These are phyloP conservation scores for Arxiozyma slooffiae DNA, from an alignment of 1,139 yeast species.

Conservation along the genomic window DNA sequence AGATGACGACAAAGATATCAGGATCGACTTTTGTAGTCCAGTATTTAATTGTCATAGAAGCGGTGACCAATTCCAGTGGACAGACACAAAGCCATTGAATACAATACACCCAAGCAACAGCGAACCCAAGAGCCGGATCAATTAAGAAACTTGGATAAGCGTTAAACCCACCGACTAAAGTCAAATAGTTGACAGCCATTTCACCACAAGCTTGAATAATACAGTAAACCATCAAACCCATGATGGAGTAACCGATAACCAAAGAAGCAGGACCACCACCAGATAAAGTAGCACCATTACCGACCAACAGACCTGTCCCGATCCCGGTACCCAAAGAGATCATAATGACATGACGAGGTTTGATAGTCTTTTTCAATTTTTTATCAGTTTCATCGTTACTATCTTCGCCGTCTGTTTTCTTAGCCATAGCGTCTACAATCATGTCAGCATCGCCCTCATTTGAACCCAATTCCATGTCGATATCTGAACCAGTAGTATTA, in stretches of 20 bases:
- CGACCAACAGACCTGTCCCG: slow-evolving; percentile 68
- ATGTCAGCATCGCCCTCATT: background rate
- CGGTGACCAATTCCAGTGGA: slow-evolving; percentile 71
- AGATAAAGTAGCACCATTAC: slow-evolving; percentile 58
- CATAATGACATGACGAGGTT: slow-evolving; percentile 46
- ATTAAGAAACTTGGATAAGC: slow-evolving; percentile 54
- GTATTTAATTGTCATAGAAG: slow-evolving; percentile 56
- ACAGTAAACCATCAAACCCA: slow-evolving; percentile 58
- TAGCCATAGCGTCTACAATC: slow-evolving; percentile 5
- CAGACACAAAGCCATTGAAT: slow-evolving; percentile 70
- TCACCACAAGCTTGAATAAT: slow-evolving; percentile 80
- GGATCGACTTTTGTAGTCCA: slow-evolving; percentile 55
- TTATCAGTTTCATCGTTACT: slow-evolving; percentile 11
- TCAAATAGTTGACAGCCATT: slow-evolving; percentile 58
- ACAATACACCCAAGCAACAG: slow-evolving; percentile 73
- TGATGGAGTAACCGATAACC: slow-evolving; percentile 53
- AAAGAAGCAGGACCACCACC: slow-evolving; percentile 75
- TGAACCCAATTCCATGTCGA: slow-evolving; percentile 4
- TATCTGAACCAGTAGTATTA: background rate
- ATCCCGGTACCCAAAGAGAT: slow-evolving; percentile 79
- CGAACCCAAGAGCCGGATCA: slow-evolving; percentile 69
- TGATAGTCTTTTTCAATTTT: slow-evolving; percentile 39
- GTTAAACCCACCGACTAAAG: slow-evolving; percentile 68
- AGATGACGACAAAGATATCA: slow-evolving; percentile 60
- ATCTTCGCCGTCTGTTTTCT: slow-evolving; percentile 2